Evolutionary conservation across 176 grass and related monocot species (phyloP).

Genomic region (Panicum miliaceum): DNA sequence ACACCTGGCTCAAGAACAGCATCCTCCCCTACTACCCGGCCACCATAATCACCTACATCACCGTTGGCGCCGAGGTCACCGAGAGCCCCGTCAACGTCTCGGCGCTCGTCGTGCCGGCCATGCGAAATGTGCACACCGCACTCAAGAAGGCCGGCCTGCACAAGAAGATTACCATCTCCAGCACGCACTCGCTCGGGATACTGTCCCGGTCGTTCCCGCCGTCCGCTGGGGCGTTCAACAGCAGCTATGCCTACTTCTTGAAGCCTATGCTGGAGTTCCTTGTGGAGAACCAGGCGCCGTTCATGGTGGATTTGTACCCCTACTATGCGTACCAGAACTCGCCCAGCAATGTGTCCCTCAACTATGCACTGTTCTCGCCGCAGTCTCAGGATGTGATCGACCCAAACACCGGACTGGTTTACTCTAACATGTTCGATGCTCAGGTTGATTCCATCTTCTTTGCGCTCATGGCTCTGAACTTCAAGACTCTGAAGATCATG

Average conservation of each 20-base stretch:
- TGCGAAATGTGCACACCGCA: conserved; percentile 81
- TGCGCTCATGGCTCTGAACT: conserved; percentile 87
- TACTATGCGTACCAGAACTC: conserved; percentile 96
- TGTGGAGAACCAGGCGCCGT: conserved; percentile 84
- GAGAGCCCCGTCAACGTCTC: conserved; percentile 76
- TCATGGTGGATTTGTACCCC: conserved; percentile 98
- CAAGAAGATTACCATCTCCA: conserved; percentile 93
- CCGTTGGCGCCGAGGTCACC: conserved; percentile 90
- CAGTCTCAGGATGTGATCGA: conserved; percentile 73
- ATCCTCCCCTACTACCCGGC: conserved; percentile 92
- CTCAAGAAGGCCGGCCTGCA: conserved; percentile 89
- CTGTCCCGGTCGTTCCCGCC: conserved; percentile 90
- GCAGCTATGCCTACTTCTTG: conserved; percentile 86
- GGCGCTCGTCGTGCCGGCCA: conserved; percentile 76
- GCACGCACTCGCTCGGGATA: conserved; percentile 88
- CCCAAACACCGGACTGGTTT: conserved; percentile 88
- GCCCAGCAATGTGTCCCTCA: conserved; percentile 75
- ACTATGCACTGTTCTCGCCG: conserved; percentile 77
- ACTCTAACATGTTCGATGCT: conserved; percentile 94
- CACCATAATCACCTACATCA: conserved; percentile 83
- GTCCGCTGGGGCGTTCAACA: conserved; percentile 88
- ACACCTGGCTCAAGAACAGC: conserved; percentile 97
- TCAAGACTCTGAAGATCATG: conserved; percentile 93
- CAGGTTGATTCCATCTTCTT: conserved; percentile 93
- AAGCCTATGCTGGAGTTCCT: conserved; percentile 97